Evolutionary conservation across 495 filamentous ascomycete genomes (phyloP).

Genomic region (Xylaria palmicola): DNA sequence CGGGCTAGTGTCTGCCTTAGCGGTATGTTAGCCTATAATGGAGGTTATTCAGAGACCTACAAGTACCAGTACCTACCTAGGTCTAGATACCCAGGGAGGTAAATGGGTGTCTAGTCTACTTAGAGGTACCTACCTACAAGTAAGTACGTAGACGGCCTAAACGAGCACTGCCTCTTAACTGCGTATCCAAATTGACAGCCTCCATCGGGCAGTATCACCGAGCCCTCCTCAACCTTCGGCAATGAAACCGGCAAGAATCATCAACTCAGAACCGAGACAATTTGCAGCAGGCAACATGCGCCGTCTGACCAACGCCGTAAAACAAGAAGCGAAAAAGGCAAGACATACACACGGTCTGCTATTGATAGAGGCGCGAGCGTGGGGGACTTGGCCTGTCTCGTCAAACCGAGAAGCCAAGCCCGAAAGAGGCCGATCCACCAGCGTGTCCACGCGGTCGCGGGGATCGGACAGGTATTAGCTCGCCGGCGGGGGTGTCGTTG

Average conservation of each 20-base stretch:
- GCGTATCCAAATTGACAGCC: not conserved
- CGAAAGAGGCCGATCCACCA: not conserved
- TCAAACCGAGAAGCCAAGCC: conserved; percentile 2
- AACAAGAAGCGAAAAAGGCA: no score
- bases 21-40: not conserved
- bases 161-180: no score
- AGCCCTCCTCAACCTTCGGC: conserved; percentile 5
- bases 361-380: not conserved
- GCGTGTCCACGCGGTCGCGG: not conserved
- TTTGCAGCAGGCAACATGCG: not conserved
- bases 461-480: not conserved
- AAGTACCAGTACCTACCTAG: no score
- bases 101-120: no score
- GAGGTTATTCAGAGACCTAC: not conserved
- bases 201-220: conserved; percentile 5
- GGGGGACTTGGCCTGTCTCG: not conserved
- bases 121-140: no score
- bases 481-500: no score
- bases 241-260: no score
- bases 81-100: no score
- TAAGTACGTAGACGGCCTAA: no score
- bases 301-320: not conserved
- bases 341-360: not conserved
- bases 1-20: no score
- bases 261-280: not conserved